Conservation (phyloP, 2,329 filamentous ascomycete genomes). For the Colletotrichum musae region DNA sequence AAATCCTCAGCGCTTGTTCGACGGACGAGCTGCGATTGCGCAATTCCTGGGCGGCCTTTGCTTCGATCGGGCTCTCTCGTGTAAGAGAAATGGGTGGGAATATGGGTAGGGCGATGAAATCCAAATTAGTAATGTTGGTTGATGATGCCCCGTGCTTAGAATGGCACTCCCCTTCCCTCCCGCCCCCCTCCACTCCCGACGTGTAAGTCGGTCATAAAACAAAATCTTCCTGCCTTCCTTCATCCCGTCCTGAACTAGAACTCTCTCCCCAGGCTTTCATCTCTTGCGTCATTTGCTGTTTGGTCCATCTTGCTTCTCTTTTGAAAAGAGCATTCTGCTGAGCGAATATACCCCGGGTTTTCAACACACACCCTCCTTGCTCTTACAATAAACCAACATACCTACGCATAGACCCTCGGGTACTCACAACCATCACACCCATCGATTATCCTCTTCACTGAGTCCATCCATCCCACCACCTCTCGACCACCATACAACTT, state of each 20-base stretch:
- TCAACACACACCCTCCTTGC: slow-evolving; percentile 19
- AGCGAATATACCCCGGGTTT: slow-evolving; percentile 38
- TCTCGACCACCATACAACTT: slow-evolving; percentile 46
- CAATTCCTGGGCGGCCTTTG: slow-evolving; percentile 46
- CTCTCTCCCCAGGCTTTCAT: slow-evolving; percentile 6
- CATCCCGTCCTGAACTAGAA: slow-evolving; percentile 15
- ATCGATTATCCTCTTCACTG: slow-evolving; percentile 13
- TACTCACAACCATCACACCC: slow-evolving; percentile 4
- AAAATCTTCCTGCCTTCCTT: slow-evolving; percentile 19
- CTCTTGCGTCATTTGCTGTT: slow-evolving; percentile 41
- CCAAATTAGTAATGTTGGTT: slow-evolving; percentile 43
- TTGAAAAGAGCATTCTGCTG: slow-evolving; percentile 22
- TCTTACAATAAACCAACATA: slow-evolving; percentile 13
- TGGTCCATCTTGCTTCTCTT: slow-evolving; percentile 10
- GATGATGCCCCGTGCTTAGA: slow-evolving; percentile 38
- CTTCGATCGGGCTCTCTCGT: slow-evolving; percentile 30
- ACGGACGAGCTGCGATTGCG: slow-evolving; percentile 52
- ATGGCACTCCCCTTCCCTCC: slow-evolving; percentile 21
- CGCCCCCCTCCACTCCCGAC: slow-evolving; percentile 35
- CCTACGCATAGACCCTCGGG: slow-evolving; percentile 12
- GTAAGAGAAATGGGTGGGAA: background rate
- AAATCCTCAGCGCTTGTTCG: slow-evolving; percentile 37
- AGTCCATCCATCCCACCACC: slow-evolving; percentile 26
- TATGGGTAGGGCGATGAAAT: slow-evolving; percentile 8
- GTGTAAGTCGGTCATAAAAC: slow-evolving; percentile 42